Base-by-base conservation (phyloP, 164 flowering plant genomes). In the Aristolochia fimbriata region DNA sequence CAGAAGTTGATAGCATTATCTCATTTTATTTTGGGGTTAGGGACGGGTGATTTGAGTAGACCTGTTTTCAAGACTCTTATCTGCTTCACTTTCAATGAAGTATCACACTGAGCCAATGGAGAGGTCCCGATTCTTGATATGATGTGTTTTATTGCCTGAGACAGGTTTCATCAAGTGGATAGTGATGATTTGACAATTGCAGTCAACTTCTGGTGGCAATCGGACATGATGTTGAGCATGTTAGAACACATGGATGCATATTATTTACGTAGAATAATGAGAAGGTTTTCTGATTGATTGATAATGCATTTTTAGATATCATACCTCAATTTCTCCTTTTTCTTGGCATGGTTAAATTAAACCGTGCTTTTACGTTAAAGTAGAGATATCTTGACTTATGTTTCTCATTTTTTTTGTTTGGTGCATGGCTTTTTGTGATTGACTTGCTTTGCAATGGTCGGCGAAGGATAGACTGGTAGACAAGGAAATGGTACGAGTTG, bases 141-240 rank as follows among this genome's bases (percentile, higher is more conserved):
- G 43, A 37, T 37, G 43, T 37, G 43, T 37, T 1, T 6, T 37
- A 37, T 52, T 51, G 37, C 64, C 52, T 72, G 60, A 23, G 55
- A 24, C 78, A 93, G 99, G 97, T 91, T 76, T 65, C 99, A 91
- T 72, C 99, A 94, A 74, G 90, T 91, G 64, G 91, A 94, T 68
- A 94, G 99, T 70, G 81, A 76, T 65, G 77, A 79, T 57, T 68
- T 94, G 68, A 94, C 97, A 27, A 82, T 91, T 62, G 96, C 87
- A 24, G 81, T 94, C 43, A 94, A 91, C 77, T 82, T 88, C 69
- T 94, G 97, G 99, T 94, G 99, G 99, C 83, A 66, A 60, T 91
- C 99, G 59, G 59, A 70, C 60, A 71, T 77, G 37, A 83, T 87
- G 81, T 80, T 84, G 51, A 67, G 73, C 73, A 77, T 90, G 82